Base-by-base conservation (phyloP, 2,329 filamentous ascomycete genomes). In the Colletotrichum zoysiae region DNA sequence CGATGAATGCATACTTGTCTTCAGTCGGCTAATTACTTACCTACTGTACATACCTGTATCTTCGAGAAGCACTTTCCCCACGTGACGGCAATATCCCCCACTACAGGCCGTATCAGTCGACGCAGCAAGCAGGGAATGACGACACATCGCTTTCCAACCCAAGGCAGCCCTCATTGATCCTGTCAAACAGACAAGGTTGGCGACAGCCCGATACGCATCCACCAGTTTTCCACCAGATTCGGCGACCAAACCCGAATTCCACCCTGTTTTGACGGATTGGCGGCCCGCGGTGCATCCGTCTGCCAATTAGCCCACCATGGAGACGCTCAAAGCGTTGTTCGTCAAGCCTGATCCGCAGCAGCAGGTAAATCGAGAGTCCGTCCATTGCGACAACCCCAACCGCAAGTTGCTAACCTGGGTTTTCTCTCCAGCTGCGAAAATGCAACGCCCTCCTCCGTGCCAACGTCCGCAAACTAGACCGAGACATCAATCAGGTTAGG, bases 381-480 rank as follows among this genome's bases (percentile, higher is more conserved):
- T 42, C 55, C 40, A n/a, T 42, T 48, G 3, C 5, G 18, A 20
- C 30, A 60, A 67, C 60, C 60, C 60, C 51, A 59, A 51, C 71
- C 38, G 40, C 44, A 4, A 46, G 30, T 12, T 20, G 42, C 40
- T 64, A 66, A 69, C 65, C 12, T 30, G 20, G 23, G 7, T 64
- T 42, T 56, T 63, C 38, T 18, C 26, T 7, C 26, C 77, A 99
- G 95, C 92, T 96, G 84, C 92, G 95, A 74, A 98, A 98, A 91
- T 98, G 95, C 84, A 97, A 98, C 82, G 86, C 90, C 73, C 89
- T 98, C 74, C 92, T 99, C 78, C 94, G 95, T 73, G 86, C 91
- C 80, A 98, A 98, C 83, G 92, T 94, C 74, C 95, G 96, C 79
- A 95, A 97, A 80, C 89, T 99, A 77, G 96, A 99, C 82, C 95